Percentiles rank a stretch among this genome's conserved stretches.
Evolutionary conservation across 1,284 basidiomycete species (phyloP).

Genomic region (Salmacisia buchloeana): DNA sequence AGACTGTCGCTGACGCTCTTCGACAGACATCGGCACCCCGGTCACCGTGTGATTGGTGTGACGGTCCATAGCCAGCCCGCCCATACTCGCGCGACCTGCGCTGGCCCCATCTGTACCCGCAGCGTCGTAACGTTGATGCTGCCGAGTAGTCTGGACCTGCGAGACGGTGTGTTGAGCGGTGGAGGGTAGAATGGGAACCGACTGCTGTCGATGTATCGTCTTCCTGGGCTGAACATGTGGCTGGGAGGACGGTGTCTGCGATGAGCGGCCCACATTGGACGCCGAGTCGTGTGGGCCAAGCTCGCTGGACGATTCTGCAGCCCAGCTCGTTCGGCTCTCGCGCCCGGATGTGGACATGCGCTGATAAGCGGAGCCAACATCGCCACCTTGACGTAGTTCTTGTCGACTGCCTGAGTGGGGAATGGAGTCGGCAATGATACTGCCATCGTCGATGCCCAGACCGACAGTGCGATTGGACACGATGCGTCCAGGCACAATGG

Average conservation of each 20-base stretch:
- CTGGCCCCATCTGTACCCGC: slow-evolving; percentile 13
- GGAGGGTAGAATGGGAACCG: not conserved
- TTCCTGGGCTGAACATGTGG: not conserved
- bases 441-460: slow-evolving; percentile 26
- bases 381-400: not conserved
- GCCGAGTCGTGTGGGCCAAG: slow-evolving; percentile 4
- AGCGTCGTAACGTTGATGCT: not conserved
- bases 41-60: not conserved
- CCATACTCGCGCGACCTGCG: not conserved
- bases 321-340: slow-evolving; percentile 1
- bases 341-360: slow-evolving; percentile 13
- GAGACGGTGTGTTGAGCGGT: not conserved
- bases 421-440: slow-evolving; percentile 21
- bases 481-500: slow-evolving; percentile 30
- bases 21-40: not conserved
- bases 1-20: not conserved
- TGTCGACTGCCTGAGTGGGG: not conserved
- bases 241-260: not conserved
- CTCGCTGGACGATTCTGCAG: not conserved
- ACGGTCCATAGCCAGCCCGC: not conserved
- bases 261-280: not conserved
- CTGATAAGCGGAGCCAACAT: not conserved
- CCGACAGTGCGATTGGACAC: not conserved
- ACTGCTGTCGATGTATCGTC: slow-evolving; percentile 2
- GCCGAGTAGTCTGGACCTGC: not conserved